Percentiles rank a stretch among this genome's conserved stretches.
Conservation (phyloP, 768 basidiomycete genomes). For the Leccinum boreale region DNA sequence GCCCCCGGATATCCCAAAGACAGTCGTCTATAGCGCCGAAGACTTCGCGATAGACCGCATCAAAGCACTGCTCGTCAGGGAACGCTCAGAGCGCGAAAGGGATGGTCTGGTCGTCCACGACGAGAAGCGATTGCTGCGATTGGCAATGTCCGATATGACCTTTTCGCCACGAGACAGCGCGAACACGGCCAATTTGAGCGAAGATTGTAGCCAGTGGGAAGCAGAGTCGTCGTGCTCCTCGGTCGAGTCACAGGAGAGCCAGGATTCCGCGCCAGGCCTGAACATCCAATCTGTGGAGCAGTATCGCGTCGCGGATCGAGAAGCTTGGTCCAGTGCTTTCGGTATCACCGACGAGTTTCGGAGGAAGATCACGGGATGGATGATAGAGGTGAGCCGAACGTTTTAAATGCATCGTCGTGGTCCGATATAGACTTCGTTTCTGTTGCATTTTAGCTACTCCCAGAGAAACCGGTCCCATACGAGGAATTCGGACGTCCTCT, state of each 20-base stretch:
- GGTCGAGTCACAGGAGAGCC: conserved; percentile 22
- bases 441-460: conserved; percentile 2
- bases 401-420: neutral
- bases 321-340: conserved; percentile 17
- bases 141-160: neutral
- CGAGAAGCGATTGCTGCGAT: conserved; percentile 7
- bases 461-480: neutral
- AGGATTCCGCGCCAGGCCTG: neutral
- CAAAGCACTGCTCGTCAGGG: conserved; percentile 32
- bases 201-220: conserved; percentile 14
- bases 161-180: conserved; percentile 5
- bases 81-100: conserved; percentile 26
- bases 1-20: conserved; percentile 35
- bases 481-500: neutral
- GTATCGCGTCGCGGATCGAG: neutral
- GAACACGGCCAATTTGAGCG: conserved; percentile 12
- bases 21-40: conserved; percentile 27
- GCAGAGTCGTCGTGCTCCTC: conserved; percentile 12
- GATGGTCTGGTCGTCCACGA: conserved; percentile 31
- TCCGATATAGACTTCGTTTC: neutral
- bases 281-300: neutral
- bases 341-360: conserved; percentile 37
- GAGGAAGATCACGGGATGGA: conserved; percentile 39
- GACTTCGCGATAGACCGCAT: conserved; percentile 45
- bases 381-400: conserved; percentile 38